Conservation (phyloP, 768 basidiomycete genomes). For the Tricholoma terreum region DNA sequence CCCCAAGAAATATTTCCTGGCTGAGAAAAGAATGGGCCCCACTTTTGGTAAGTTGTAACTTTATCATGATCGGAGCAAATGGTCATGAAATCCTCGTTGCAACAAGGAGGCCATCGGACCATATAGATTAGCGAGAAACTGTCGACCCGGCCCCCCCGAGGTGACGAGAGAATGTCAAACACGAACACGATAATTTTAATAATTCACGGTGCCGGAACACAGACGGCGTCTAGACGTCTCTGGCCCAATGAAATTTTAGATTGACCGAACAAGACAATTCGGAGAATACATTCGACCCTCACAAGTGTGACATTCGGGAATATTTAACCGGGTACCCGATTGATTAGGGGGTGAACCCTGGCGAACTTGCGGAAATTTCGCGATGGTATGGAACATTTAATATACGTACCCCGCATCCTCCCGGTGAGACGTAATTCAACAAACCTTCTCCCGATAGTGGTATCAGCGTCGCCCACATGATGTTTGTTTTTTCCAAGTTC, state of each 20-base stretch:
- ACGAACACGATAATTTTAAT: not conserved
- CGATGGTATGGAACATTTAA: no score
- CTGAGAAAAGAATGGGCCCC: not conserved
- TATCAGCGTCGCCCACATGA: not conserved
- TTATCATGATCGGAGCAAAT: not conserved
- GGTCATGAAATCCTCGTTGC: slow-evolving; percentile 10
- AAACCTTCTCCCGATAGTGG: not conserved
- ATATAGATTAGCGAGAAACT: not conserved
- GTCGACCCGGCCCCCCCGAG: not conserved
- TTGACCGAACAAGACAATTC: not conserved
- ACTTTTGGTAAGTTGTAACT: not conserved
- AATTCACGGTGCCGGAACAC: not conserved
- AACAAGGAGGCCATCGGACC: slow-evolving; percentile 5
- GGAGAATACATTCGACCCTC: not conserved
- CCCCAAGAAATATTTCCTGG: not conserved
- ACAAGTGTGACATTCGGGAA: not conserved
- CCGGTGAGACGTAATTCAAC: not conserved
- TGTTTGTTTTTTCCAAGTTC: no score
- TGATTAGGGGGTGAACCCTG: no score
- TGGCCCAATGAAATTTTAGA: not conserved
- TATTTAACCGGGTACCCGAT: not conserved
- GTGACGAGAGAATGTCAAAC: not conserved
- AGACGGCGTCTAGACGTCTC: not conserved
- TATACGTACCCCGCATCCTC: not conserved
- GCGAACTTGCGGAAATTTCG: no score